Evolutionary conservation across 345 rosid species (phyloP).

Genomic region (Euphorbia tirucalli): DNA sequence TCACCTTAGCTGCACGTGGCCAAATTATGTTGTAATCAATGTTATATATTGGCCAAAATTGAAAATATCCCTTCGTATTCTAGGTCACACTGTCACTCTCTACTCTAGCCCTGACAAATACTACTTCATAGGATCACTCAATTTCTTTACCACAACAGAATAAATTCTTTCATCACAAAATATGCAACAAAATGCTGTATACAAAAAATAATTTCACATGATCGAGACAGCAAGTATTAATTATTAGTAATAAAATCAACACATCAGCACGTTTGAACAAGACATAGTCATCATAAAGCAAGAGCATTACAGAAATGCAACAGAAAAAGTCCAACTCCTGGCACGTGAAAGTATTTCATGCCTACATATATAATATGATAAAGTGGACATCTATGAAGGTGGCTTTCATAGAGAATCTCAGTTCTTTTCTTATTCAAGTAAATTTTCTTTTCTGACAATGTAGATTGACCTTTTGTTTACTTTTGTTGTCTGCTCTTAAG

Average conservation of each 20-base stretch:
- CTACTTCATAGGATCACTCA: neutral
- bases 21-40: too few relatives aligned
- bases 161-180: neutral
- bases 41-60: too few relatives aligned
- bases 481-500: neutral
- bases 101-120: neutral
- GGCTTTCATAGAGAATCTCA: constrained; percentile 23
- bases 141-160: neutral
- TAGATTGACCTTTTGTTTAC: neutral
- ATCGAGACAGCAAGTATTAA: neutral
- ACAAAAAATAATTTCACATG: too few relatives aligned
- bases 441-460: neutral
- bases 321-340: constrained; percentile 7
- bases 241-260: neutral
- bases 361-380: constrained; percentile 7
- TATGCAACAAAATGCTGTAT: neutral
- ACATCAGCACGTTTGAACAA: neutral
- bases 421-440: constrained; percentile 18
- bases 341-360: constrained; percentile 24
- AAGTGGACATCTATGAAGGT: constrained; percentile 16
- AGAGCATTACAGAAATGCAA: neutral
- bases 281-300: neutral
- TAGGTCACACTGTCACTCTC: neutral
- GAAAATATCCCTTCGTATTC: too few relatives aligned
- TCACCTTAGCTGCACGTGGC: too few relatives aligned